Conservation (phyloP, 1,139 yeast species). For the Wickerhamiella pararugosa region DNA sequence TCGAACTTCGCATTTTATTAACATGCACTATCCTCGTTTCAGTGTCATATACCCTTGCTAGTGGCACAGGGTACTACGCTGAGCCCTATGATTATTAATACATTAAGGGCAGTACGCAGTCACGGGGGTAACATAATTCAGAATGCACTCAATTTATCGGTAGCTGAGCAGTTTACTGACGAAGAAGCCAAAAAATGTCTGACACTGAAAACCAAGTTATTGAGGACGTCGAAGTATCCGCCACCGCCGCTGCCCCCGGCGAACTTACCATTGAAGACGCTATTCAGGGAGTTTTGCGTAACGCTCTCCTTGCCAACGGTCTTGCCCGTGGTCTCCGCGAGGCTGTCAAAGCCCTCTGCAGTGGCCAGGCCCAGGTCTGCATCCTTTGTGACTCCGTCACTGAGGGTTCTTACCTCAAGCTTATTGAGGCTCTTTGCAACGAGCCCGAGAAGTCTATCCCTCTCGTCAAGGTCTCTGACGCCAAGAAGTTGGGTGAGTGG, state of each 20-base stretch:
- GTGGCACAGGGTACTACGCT: too few relatives aligned
- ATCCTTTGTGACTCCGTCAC: slow-evolving; percentile 97
- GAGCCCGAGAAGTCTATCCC: slow-evolving; percentile 96
- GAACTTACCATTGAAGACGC: slow-evolving; percentile 97
- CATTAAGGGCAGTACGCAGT: too few relatives aligned
- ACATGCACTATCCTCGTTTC: too few relatives aligned
- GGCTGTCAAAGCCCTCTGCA: slow-evolving; percentile 90
- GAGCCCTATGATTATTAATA: too few relatives aligned
- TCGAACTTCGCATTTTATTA: too few relatives aligned
- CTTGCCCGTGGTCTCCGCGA: slow-evolving; percentile 99
- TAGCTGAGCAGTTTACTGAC: slow-evolving; percentile 20
- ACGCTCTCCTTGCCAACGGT: slow-evolving; percentile 88
- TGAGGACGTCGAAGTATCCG: slow-evolving; percentile 75
- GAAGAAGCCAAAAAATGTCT: slow-evolving; percentile 25
- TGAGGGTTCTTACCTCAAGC: slow-evolving; percentile 92
- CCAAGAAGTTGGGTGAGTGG: slow-evolving; percentile 99
- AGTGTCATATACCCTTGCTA: too few relatives aligned
- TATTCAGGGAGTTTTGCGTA: slow-evolving; percentile 94
- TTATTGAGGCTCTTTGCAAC: slow-evolving; percentile 97
- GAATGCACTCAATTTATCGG: background rate
- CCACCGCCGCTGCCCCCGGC: slow-evolving; percentile 56
- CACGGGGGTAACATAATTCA: too few relatives aligned
- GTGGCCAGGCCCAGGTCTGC: slow-evolving; percentile 96
- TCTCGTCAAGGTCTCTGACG: slow-evolving; percentile 97
- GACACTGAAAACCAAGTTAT: slow-evolving; percentile 35